Percentiles rank a stretch among this genome's conserved stretches.
Evolutionary conservation across 2,329 filamentous ascomycete species (phyloP).

Genomic region (Exophiala mesophila): DNA sequence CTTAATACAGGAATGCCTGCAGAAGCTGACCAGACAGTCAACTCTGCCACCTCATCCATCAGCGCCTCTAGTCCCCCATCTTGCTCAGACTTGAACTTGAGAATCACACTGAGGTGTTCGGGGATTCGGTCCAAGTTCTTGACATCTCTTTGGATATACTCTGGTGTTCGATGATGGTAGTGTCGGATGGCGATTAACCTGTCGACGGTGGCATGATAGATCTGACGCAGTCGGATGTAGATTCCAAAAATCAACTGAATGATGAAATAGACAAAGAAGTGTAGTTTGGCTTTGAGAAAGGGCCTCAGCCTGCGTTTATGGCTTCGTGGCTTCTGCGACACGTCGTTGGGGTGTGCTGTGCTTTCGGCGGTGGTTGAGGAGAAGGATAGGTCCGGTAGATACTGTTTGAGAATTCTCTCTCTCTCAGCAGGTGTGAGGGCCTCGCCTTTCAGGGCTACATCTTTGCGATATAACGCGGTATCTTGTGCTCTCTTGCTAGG

Average conservation of each 20-base stretch:
- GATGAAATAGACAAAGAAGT: conserved; percentile 41
- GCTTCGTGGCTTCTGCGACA: conserved; percentile 24
- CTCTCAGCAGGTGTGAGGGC: conserved; percentile 44
- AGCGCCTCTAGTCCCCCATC: conserved; percentile 75
- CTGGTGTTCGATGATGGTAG: conserved; percentile 93
- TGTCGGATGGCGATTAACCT: conserved; percentile 76
- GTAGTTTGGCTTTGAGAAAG: conserved; percentile 41
- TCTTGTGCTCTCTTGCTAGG: conserved; percentile 17
- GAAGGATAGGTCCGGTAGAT: conserved; percentile 44
- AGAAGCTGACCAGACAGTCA: conserved; percentile 88
- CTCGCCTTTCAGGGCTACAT: conserved; percentile 36
- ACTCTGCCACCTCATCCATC: conserved; percentile 84
- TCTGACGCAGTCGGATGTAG: conserved; percentile 75
- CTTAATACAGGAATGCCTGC: conserved; percentile 83
- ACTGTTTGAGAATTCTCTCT: conserved; percentile 48
- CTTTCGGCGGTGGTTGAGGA: neutral
- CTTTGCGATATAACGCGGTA: conserved; percentile 35
- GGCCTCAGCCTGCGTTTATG: conserved; percentile 37
- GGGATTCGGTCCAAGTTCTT: conserved; percentile 68
- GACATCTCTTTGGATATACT: conserved; percentile 85
- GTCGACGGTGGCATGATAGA: conserved; percentile 72
- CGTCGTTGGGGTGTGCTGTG: conserved; percentile 7
- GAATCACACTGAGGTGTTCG: conserved; percentile 79
- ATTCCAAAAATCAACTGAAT: conserved; percentile 77
- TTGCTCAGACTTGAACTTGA: conserved; percentile 67